Conservation (phyloP, 805 yeast genomes). For the Jamesozyma jinghongensis region DNA sequence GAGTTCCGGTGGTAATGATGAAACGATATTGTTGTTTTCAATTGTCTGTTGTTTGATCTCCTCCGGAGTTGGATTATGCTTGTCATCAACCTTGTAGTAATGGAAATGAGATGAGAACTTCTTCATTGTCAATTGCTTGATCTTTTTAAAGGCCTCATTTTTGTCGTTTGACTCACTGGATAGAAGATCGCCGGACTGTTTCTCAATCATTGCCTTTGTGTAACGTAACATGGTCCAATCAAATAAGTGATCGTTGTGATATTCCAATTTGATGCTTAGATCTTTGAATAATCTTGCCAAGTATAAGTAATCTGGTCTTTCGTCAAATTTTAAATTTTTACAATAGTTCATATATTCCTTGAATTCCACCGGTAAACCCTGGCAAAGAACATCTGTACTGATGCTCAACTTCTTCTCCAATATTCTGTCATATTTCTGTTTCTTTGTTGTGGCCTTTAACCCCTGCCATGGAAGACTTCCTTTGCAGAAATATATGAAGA, state of each 20-base stretch:
- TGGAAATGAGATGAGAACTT: constrained; percentile 30
- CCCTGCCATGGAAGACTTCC: constrained; percentile 99
- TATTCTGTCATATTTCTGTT: constrained; percentile 94
- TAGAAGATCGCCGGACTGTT: constrained; percentile 15
- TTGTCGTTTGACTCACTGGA: constrained; percentile 10
- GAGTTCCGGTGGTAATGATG: constrained; percentile 22
- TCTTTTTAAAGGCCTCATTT: constrained; percentile 26
- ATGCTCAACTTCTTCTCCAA: constrained; percentile 94
- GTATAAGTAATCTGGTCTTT: constrained; percentile 89
- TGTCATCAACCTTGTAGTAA: constrained; percentile 24
- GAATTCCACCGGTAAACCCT: constrained; percentile 89
- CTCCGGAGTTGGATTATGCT: constrained; percentile 27
- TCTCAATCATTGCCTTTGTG: constrained; percentile 31
- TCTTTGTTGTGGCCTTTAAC: constrained; percentile 92
- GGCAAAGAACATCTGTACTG: constrained; percentile 79
- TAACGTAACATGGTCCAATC: constrained; percentile 78
- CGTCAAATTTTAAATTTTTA: constrained; percentile 88
- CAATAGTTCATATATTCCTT: constrained; percentile 83
- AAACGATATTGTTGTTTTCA: constrained; percentile 20
- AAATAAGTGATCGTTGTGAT: constrained; percentile 88
- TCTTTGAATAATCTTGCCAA: constrained; percentile 88
- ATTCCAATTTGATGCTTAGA: constrained; percentile 79
- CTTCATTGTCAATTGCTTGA: constrained; percentile 27
- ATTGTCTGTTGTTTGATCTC: constrained; percentile 27
- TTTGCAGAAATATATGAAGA: constrained; percentile 85